phyloP scores from a whole-genome alignment of 2,329 filamentous ascomycete genomes.

The Diaporthe batatas region DNA sequence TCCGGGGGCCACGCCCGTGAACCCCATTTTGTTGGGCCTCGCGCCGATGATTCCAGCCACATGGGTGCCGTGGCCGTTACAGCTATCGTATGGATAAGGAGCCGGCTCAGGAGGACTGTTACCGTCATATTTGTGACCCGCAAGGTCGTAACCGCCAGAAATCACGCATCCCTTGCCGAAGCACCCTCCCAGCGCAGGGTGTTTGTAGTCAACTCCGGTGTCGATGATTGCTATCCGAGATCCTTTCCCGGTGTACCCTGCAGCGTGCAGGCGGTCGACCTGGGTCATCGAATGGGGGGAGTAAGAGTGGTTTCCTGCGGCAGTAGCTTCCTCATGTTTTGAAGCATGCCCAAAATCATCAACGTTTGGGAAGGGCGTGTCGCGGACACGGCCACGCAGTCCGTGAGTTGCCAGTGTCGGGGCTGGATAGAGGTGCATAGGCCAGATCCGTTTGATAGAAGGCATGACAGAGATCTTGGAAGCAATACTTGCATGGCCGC shows the following conservation, averaged over 20 bases:
- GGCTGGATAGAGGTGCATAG: conserved; percentile 45
- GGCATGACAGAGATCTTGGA: conserved; percentile 45
- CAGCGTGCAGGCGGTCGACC: conserved; percentile 56
- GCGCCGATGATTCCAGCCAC: conserved; percentile 62
- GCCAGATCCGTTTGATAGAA: conserved; percentile 50
- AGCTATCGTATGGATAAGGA: conserved; percentile 55
- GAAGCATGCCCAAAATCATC: not conserved
- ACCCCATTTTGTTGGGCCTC: conserved; percentile 53
- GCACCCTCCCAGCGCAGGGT: conserved; percentile 65
- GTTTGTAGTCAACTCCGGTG: conserved; percentile 61
- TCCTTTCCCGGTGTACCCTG: conserved; percentile 61
- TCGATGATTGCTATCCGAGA: conserved; percentile 59
- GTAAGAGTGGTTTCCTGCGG: conserved; percentile 39
- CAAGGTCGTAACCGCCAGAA: conserved; percentile 61
- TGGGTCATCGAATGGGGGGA: conserved; percentile 51
- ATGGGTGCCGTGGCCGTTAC: conserved; percentile 60
- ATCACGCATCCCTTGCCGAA: conserved; percentile 64
- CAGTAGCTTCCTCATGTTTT: not conserved
- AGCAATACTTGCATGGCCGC: conserved; percentile 37
- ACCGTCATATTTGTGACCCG: conserved; percentile 53
- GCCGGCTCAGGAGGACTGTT: conserved; percentile 52
- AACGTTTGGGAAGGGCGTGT: not conserved
- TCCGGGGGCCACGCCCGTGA: conserved; percentile 57
- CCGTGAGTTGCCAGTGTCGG: conserved; percentile 14
- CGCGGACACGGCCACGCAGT: not conserved